Evolutionary conservation across 371 early-diverging fungal genomes (phyloP), one percentile per base, ranked within the genome.

Genomic region (Dinochytrium kinnereticum): DNA sequence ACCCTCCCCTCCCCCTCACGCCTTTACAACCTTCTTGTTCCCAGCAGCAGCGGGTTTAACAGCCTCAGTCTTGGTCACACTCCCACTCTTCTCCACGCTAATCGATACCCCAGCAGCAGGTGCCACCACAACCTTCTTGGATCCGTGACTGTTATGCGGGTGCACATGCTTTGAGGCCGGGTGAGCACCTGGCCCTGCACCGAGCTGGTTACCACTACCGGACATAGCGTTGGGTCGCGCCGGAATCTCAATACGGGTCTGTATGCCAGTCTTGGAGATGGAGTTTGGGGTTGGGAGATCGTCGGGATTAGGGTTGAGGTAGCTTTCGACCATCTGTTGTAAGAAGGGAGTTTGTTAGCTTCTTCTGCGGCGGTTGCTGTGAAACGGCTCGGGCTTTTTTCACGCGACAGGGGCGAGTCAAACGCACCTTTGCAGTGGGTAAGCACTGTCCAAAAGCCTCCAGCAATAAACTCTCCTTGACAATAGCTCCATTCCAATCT

Each of bases 401-500:
- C n/a, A n/a, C n/a, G n/a, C n/a, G n/a, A n/a, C n/a, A n/a, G n/a
- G n/a, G n/a, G n/a, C n/a, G n/a, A n/a, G n/a, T n/a, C 50, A 68
- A 15, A 39, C 44, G 44, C 36, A 78, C 86, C 72, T 77, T 80
- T n/a, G 69, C 51, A 10, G 81, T 66, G n/a, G 88, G 87, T 19
- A 88, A 33, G 74, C 88, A 87, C 67, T 85, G 82, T 28, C 88
- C 88, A 76, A 88, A 88, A 1, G 86, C 86, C 71, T 88, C 87
- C 77, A 87, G 71, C 61, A 88, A 69, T 53, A 88, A 69, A 24
- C 33, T 75, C 71, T 88, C 88, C 71, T 86, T 85, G 13, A 75
- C 78, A 33, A 87, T 82, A 7, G 85, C 86, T 0, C 77, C 78
- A 34, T 75, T 64, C 84, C 86, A 88, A 59, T 88, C 88, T 2